phyloP scores from a whole-genome alignment of 257 asterid species.

The Solanum ossicruentum region DNA sequence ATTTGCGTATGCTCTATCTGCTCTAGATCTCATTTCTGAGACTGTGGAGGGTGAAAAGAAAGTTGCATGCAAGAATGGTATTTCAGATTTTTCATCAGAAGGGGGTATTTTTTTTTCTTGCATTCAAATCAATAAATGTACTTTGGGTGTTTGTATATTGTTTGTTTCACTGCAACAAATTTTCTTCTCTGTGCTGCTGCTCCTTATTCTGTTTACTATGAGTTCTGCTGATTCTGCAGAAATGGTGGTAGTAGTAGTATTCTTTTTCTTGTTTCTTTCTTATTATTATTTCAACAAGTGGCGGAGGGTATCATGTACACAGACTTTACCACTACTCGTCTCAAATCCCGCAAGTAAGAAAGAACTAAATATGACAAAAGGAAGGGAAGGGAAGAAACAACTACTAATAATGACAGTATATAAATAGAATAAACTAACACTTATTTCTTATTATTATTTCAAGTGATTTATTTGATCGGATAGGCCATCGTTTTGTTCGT shows the following conservation, averaged over 20 bases:
- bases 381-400: too few species aligned
- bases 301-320: too few species aligned
- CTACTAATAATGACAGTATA: too few species aligned
- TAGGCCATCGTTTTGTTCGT: slow-evolving; percentile 63
- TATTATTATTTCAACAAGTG: slow-evolving; percentile 1
- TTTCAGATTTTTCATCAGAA: not conserved
- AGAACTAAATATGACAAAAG: too few species aligned
- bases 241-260: not conserved
- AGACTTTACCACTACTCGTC: too few species aligned
- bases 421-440: too few species aligned
- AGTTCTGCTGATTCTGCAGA: not conserved
- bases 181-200: not conserved
- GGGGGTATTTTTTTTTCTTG: not conserved
- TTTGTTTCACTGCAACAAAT: not conserved
- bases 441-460: not conserved
- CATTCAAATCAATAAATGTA: slow-evolving; percentile 13
- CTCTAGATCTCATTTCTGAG: not conserved
- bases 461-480: slow-evolving; percentile 38
- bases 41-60: slow-evolving; percentile 5
- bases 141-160: not conserved
- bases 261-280: not conserved
- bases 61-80: slow-evolving; percentile 13
- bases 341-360: too few species aligned
- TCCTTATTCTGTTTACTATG: not conserved
- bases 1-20: not conserved